phyloP scores from a whole-genome alignment of 192 early-diverging fungal genomes.

The Gorgonomyces haynaldii region DNA sequence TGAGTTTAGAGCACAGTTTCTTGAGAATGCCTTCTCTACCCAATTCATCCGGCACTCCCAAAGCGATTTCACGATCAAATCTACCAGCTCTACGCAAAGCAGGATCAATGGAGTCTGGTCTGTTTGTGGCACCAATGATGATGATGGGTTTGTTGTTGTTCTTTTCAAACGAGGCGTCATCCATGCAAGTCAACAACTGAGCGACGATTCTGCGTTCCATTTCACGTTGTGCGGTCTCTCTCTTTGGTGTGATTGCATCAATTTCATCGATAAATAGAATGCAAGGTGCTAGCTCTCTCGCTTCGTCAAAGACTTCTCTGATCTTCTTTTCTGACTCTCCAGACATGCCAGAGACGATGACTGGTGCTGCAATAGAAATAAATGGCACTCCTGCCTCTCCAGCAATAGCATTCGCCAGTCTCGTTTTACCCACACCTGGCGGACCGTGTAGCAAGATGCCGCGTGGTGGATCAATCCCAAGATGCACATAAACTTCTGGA shows the following conservation, averaged over 20 bases:
- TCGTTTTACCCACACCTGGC: conserved; percentile 93
- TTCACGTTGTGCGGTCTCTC: conserved; percentile 84
- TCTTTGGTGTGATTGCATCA: conserved; percentile 89
- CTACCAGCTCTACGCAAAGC: conserved; percentile 72
- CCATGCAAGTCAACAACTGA: conserved; percentile 91
- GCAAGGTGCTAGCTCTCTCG: conserved; percentile 73
- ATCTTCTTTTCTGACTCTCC: conserved; percentile 98
- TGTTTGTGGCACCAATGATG: conserved; percentile 85
- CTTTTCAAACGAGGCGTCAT: conserved; percentile 84
- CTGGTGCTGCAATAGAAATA: conserved; percentile 85
- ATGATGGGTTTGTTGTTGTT: conserved; percentile 75
- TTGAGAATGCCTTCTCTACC: conserved; percentile 69
- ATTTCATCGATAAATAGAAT: conserved; percentile 97
- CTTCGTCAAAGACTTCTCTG: conserved; percentile 95
- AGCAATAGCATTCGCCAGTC: conserved; percentile 92
- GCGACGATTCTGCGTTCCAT: conserved; percentile 96
- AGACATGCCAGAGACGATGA: conserved; percentile 93
- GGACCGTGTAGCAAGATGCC: conserved; percentile 94
- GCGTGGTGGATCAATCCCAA: conserved; percentile 82
- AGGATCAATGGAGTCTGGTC: conserved; percentile 75
- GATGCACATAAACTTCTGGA: conserved; percentile 82
- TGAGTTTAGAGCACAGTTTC: conserved; percentile 66
- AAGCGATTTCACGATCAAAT: conserved; percentile 76
- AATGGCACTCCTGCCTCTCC: conserved; percentile 82
- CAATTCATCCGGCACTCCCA: conserved; percentile 84